Evolutionary conservation across 306 rosid species (phyloP).

Genomic region (Quercus engelmannii): DNA sequence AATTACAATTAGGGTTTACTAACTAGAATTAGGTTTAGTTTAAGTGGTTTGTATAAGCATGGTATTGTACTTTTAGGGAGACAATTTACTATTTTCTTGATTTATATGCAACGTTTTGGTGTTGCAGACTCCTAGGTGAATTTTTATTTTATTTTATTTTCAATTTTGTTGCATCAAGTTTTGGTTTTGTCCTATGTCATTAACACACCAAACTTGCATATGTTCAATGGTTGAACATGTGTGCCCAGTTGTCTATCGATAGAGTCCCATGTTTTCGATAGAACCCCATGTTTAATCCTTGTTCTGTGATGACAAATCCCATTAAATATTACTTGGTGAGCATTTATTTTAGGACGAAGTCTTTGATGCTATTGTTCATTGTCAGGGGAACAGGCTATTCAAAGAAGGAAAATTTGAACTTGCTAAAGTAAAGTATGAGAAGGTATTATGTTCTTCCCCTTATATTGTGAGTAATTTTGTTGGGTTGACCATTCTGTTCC

Average conservation of each 20-base stretch:
- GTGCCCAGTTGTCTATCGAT: neutral
- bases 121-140: too few species aligned
- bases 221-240: neutral
- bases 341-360: slow-evolving; percentile 6
- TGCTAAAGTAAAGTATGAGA: slow-evolving; percentile 96
- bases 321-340: neutral
- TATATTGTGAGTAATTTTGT: neutral
- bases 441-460: slow-evolving; percentile 43
- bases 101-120: too few species aligned
- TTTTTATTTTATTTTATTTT: too few species aligned
- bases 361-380: slow-evolving; percentile 23
- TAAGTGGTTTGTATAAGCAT: too few species aligned
- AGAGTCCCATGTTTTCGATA: neutral
- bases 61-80: too few species aligned
- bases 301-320: neutral
- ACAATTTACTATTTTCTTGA: too few species aligned
- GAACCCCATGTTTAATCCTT: slow-evolving; percentile 5
- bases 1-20: too few species aligned
- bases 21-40: too few species aligned
- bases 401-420: slow-evolving; percentile 95
- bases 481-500: neutral
- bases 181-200: neutral
- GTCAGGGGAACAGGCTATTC: slow-evolving; percentile 94
- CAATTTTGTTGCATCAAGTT: too few species aligned
- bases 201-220: too few species aligned